Percentiles rank a stretch among this genome's conserved stretches.
phyloP scores from a whole-genome alignment of 768 basidiomycete genomes.

The Symmetrospora coprosmae region DNA sequence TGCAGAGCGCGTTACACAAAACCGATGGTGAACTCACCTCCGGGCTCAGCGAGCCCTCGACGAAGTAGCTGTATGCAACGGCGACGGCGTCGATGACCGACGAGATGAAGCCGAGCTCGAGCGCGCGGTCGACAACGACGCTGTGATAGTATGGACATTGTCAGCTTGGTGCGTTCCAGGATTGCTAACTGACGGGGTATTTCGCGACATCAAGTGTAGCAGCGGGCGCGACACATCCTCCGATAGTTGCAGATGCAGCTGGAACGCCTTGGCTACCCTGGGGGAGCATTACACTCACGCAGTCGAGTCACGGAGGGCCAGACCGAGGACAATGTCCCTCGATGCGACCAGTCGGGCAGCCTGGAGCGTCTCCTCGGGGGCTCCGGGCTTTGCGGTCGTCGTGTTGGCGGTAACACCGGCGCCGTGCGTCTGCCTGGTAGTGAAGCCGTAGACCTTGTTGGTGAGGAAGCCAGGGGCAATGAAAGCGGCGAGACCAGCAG shows the following conservation, averaged over 20 bases:
- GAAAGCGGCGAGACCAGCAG: constrained; percentile 14
- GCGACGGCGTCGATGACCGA: constrained; percentile 15
- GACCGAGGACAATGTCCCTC: constrained; percentile 21
- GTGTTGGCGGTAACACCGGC: constrained; percentile 6
- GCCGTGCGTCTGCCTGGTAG: constrained; percentile 4
- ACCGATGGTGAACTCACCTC: neutral
- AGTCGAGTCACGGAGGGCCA: constrained; percentile 14
- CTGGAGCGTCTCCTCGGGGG: constrained; percentile 14
- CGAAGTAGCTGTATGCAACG: constrained; percentile 17
- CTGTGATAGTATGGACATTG: no score
- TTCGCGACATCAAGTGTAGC: no score
- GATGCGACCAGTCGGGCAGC: constrained; percentile 14
- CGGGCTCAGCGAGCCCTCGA: constrained; percentile 16
- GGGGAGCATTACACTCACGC: neutral
- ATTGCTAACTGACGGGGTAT: no score
- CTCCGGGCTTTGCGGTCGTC: constrained; percentile 12
- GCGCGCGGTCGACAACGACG: constrained; percentile 21
- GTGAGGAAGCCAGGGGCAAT: constrained; percentile 16
- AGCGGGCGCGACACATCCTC: no score
- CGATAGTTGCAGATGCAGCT: neutral
- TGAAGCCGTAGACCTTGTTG: constrained; percentile 19
- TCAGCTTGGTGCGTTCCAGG: no score
- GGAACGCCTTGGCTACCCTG: neutral
- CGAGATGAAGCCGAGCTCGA: constrained; percentile 22
- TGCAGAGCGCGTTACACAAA: neutral